These are phyloP conservation scores for Cercophora samala DNA, from an alignment of 495 filamentous ascomycete species.

Conservation along the genomic window DNA sequence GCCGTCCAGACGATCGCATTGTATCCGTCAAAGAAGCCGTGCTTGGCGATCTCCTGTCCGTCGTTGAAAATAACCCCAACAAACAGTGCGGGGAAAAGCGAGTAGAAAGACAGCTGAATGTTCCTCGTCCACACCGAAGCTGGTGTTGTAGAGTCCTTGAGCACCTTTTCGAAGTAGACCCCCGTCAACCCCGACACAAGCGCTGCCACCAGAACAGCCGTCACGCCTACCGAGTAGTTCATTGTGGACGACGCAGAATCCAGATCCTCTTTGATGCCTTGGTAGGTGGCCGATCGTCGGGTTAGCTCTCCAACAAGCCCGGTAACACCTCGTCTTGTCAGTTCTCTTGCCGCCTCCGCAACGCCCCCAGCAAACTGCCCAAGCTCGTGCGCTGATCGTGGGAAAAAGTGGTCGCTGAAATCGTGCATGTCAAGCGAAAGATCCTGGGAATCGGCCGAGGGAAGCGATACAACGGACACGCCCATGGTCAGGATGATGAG, in stretches of 20 bases:
- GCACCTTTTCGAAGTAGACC: slow-evolving; percentile 91
- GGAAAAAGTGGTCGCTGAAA: slow-evolving; percentile 61
- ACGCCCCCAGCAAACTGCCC: slow-evolving; percentile 46
- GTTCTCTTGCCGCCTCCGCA: slow-evolving; percentile 46
- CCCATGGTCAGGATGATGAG: slow-evolving; percentile 78
- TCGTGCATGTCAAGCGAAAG: slow-evolving; percentile 51
- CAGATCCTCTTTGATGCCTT: slow-evolving; percentile 85
- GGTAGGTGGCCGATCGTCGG: slow-evolving; percentile 88
- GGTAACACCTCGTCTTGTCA: slow-evolving; percentile 46
- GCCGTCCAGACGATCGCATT: slow-evolving; percentile 87
- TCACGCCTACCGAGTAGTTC: slow-evolving; percentile 73
- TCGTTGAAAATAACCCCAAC: slow-evolving; percentile 84
- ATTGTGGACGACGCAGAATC: slow-evolving; percentile 57
- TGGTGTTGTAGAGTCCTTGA: slow-evolving; percentile 71
- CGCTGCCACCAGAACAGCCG: slow-evolving; percentile 71
- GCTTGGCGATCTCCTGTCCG: slow-evolving; percentile 73
- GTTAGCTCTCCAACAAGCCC: slow-evolving; percentile 49
- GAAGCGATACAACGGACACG: slow-evolving; percentile 83
- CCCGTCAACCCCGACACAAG: slow-evolving; percentile 77
- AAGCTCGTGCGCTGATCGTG: slow-evolving; percentile 65
- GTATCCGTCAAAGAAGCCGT: slow-evolving; percentile 92
- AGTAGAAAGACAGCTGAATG: slow-evolving; percentile 89
- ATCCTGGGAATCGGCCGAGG: slow-evolving; percentile 49
- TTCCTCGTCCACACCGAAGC: slow-evolving; percentile 89
- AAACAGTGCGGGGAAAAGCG: slow-evolving; percentile 79